Evolutionary conservation across 768 basidiomycete genomes (phyloP), one percentile per base, ranked within the genome.

Genomic region (Boletus rubropictus): DNA sequence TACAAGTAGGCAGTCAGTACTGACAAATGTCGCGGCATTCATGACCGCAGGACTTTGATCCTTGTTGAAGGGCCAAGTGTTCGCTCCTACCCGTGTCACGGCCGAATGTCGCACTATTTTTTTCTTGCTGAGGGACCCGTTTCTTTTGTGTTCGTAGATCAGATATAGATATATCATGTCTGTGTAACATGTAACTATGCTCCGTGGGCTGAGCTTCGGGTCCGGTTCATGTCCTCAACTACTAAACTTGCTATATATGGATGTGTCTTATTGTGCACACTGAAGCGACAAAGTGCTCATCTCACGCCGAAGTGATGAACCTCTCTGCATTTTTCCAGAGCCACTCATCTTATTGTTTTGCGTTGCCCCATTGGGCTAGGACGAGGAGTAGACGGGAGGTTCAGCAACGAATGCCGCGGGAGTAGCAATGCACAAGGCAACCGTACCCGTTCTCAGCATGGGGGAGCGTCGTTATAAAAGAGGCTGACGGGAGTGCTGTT

Each of bases 211-310:
- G 24, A 8, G 6, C 24, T 25, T 25, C 24, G 24, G 24, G 2
- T 25, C 29, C 29, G 29, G 29, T 12, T 14, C 29, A 31, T 15
- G 6, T 31, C 14, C 3, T 18, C 8, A 33, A 58, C 49, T 21
- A 58, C 54, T 61, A 54, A 22, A 48, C 45, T 54, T 62, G 20
- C 61, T 40, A 2, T 3, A 56, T 62, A 49, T 46, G 53, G 61
- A 38, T 7, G 27, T 5, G 18, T 28, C 25, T 50, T 54, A 62
- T 62, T 62, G 61, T 61, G 9, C 38, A 31, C 1, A 34, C 25
- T 15, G 27, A 49, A 48, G 43, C 18, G 11, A 45, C 3, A 17
- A n/a, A 4, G 21, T 25, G 3, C 20, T 39, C 12, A 28, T 47
- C 51, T 39, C 61, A 53, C 55, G 42, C 29, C 12, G 12, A 12